Base-by-base conservation (phyloP, 106 monocot species). In the Narthecium ossifragum region DNA sequence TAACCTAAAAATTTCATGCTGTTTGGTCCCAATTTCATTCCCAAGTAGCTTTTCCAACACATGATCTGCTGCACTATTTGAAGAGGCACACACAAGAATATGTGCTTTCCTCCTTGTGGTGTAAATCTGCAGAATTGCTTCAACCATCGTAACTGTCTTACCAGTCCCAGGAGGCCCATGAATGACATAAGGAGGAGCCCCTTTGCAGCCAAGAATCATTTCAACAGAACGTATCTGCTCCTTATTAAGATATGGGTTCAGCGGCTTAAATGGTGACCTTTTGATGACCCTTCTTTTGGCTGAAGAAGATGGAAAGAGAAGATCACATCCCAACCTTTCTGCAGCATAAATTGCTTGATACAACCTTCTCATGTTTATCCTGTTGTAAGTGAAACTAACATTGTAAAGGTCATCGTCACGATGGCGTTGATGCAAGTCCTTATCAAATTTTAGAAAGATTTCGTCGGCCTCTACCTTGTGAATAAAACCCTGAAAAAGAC, bases 161-260 rank as follows among this genome's bases (percentile, higher is more conserved):
- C 98, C 98, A 11, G 90, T 98, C 21, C 98, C 98, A 27, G 91
- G 98, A 61, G 98, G 98, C 26, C 98, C 98, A 75, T 91, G 64
- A 43, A 98, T 87, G 46, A 88, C 70, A 70, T 98, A 98, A 17
- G 91, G 98, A 51, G 91, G 79, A 75, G 60, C 46, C 26, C 98
- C 91, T 61, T 55, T 67, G 76, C 84, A 91, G n/a, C 84, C 79
- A 18, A 98, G 79, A 59, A 98, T 91, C 76, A 79, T 87, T 55
- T 73, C 69, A 40, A 98, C 84, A 20, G 84, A 70, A 13, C 34
- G 8, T 1, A 65, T 33, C 64, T 98, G 98, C 67, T 98, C 91
- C 31, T 32, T 69, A 45, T 91, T 98, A n/a, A 98, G 31, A 53
- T 54, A 41, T 30, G 47, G 61, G 75, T 74, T 84, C 1, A 88